Evolutionary conservation across 108 stramenopile species (phyloP), one percentile per base, ranked within the genome.

Genomic region (Phaeodactylum tricornutum): DNA sequence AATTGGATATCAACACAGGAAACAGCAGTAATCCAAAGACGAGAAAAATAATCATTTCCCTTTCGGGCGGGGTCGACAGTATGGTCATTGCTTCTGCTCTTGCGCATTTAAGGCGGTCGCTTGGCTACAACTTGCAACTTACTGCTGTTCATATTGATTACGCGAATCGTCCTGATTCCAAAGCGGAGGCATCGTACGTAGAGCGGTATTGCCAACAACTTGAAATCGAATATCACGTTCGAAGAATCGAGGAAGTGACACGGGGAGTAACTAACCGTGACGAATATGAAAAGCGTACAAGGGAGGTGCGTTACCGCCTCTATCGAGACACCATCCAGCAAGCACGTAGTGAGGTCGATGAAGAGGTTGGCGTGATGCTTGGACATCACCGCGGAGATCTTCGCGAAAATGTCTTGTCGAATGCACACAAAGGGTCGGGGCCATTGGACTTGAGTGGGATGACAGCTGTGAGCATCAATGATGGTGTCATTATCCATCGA

Each of bases 311-410:
- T 17, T 98, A 86, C 59, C 60, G 60, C 19, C 49, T 67, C n/a
- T 96, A 98, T 67, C 68, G 72, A n/a, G 57, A 72, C 48, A 42
- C 73, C 53, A 57, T 71, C 58, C 62, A 48, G 38, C 23, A 40
- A 27, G 16, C 25, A 34, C 20, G 20, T 8, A 16, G 20, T 21
- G 51, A 43, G 3, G 37, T 40, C 6, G 40, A 58, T 14, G 37
- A 61, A 29, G n/a, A n/a, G n/a, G 50, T 83, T 12, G 95, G 93
- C 12, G 75, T 98, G 14, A 74, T 98, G 69, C 71, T 98, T 31
- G 97, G 95, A 5, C 97, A 98, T 76, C 97, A 98, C 65, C 69
- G 77, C 29, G 97, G 97, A 4, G 97, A 98, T 68, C 80, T 98
- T 20, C 61, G 89, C 44, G 97, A 98, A 56, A 98, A 98, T 66